Evolutionary conservation across 2,329 filamentous ascomycete species (phyloP), one percentile per base, ranked within the genome.

Genomic region (Leptographium radiaticola): DNA sequence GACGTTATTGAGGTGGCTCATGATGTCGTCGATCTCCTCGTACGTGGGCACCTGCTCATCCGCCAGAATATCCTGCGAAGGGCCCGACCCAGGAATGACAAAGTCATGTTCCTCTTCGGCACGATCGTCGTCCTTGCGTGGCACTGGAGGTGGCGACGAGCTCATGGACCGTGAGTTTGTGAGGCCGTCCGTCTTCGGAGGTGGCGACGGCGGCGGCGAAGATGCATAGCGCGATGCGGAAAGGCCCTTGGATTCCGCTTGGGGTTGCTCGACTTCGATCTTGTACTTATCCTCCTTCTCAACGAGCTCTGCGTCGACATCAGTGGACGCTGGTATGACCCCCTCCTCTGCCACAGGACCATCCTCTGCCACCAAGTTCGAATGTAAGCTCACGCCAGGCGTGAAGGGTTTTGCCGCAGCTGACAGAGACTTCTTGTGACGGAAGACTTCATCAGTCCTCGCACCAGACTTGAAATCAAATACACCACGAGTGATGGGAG

Each of bases 1-100:
- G 49, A 75, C 80, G 55, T 83, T 78, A 61, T 89, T 84, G 61
- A 96, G 77, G 56, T 93, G 85, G 59, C 84, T 81, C 89, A 97
- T 95, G 52, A 96, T 83, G 46, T 86, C 88, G 70, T 96, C 90
- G 62, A 96, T 90, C 64, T 96, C 89, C 60, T 91, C 84, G 61
- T 87, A 87, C 0, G 83, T 79, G 8, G 71, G 74, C 57, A 74
- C 72, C 20, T 62, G 62, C 8, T 64, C 62, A 5, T 61, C 58
- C 25, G 62, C 58, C n/a, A 57, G 59, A 12, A 31, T 54, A 25
- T 59, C 63, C 52, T 56, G 52, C 18, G 59, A 60, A n/a, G 58
- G 18, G n/a, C n/a, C 43, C 10, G 18, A 8, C 31, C 20, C 40
- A 20, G 25, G 25, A 12, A 54, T 49, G 33, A 42, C 31, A 20